Percentiles rank a stretch among this genome's conserved stretches.
These are phyloP conservation scores for Euptelea pleiosperma DNA, from an alignment of 164 flowering plant species.

Conservation along the genomic window DNA sequence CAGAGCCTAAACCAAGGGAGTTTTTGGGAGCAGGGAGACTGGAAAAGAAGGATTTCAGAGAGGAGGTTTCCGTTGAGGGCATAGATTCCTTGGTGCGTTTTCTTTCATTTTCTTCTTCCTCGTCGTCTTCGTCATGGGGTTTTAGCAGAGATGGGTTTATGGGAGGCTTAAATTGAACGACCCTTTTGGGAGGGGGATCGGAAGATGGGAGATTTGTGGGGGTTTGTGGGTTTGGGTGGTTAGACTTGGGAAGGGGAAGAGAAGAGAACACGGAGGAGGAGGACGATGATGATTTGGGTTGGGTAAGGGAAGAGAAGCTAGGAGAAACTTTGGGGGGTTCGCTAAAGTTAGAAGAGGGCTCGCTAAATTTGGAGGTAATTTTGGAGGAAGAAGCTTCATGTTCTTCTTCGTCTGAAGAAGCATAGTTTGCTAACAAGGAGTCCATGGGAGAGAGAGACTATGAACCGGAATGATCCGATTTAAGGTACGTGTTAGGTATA, in stretches of 20 bases:
- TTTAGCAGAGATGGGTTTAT: constrained; percentile 17
- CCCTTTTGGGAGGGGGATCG: constrained; percentile 35
- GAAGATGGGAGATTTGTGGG: constrained; percentile 10
- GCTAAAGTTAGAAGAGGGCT: not conserved
- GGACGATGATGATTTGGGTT: constrained; percentile 25
- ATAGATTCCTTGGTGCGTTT: constrained; percentile 22
- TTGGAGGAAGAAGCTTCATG: constrained; percentile 17
- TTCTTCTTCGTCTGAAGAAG: constrained; percentile 61
- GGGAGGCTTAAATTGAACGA: constrained; percentile 70
- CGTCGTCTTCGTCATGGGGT: constrained; percentile 40
- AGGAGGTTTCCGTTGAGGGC: constrained; percentile 21
- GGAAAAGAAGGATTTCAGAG: constrained; percentile 52
- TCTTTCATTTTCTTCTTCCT: constrained; percentile 44
- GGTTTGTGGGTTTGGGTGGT: not conserved
- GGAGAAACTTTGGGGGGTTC: constrained; percentile 9
- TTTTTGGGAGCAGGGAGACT: constrained; percentile 72
- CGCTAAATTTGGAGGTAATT: not conserved
- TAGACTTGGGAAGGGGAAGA: constrained; percentile 42
- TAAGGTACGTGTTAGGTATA: too few species aligned
- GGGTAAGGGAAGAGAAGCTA: constrained; percentile 16
- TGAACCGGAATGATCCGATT: too few species aligned
- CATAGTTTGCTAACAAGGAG: constrained; percentile 59
- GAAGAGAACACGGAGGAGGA: constrained; percentile 37
- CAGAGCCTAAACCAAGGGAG: constrained; percentile 46
- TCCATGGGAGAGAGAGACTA: constrained; percentile 45